phyloP scores from a whole-genome alignment of 306 rosid genomes.

The Vigna unguiculata region DNA sequence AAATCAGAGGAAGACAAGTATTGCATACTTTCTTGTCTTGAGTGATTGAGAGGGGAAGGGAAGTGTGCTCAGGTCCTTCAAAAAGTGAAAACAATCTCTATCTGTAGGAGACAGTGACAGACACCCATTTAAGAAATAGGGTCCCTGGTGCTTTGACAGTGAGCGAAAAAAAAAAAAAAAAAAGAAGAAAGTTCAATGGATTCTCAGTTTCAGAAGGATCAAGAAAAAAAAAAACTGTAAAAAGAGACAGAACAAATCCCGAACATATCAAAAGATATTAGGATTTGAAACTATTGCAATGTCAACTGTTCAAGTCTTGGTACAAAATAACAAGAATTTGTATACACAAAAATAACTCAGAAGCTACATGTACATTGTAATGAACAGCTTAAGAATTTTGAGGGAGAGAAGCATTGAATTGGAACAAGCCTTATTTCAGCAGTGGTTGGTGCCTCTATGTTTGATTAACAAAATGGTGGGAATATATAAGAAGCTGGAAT shows the following conservation, averaged over 20 bases:
- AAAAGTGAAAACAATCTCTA: constrained; percentile 61
- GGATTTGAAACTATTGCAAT: constrained; percentile 50
- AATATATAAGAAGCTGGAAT: constrained; percentile 43
- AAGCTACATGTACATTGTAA: constrained; percentile 38
- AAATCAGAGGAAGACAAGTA: constrained; percentile 48
- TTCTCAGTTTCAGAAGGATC: constrained; percentile 50
- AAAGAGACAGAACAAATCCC: constrained; percentile 47
- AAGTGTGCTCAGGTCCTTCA: constrained; percentile 48
- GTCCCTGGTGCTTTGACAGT: constrained; percentile 52
- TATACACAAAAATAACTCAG: constrained; percentile 44
- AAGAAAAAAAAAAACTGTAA: constrained; percentile 47
- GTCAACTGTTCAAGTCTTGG: constrained; percentile 28
- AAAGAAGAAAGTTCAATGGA: constrained; percentile 45
- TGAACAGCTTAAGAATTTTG: constrained; percentile 39
- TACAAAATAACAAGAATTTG: constrained; percentile 4
- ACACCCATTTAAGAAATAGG: constrained; percentile 65
- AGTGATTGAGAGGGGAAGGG: constrained; percentile 33
- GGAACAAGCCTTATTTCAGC: constrained; percentile 54
- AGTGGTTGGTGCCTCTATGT: constrained; percentile 46
- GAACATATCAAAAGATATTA: constrained; percentile 40
- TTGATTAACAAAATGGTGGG: constrained; percentile 51
- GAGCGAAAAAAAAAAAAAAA: constrained; percentile 40
- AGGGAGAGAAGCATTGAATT: constrained; percentile 31
- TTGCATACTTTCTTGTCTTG: constrained; percentile 47
- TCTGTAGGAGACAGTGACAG: constrained; percentile 67